Base-by-base conservation (phyloP, 139 green algal species). In the Pleodorina starrii region DNA sequence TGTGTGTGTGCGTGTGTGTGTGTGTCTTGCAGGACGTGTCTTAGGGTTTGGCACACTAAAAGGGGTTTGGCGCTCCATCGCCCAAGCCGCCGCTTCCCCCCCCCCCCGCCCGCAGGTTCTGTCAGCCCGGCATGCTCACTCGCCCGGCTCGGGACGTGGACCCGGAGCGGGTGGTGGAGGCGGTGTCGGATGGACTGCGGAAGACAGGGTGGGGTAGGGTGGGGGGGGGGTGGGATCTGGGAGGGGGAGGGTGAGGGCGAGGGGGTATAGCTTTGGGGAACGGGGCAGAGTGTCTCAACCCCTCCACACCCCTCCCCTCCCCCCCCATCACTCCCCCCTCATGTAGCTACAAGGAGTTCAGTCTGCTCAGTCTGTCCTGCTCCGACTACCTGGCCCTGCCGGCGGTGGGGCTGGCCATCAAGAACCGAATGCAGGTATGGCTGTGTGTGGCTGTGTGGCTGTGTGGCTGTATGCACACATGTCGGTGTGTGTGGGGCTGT, bases 51-150 rank as follows among this genome's bases (percentile, higher is more conserved):
- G n/a, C n/a, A n/a, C n/a, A n/a, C n/a, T n/a, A n/a, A n/a, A n/a
- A n/a, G n/a, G n/a, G n/a, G n/a, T n/a, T n/a, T n/a, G n/a, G n/a
- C n/a, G n/a, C n/a, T n/a, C n/a, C n/a, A n/a, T n/a, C n/a, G n/a
- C n/a, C n/a, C n/a, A n/a, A n/a, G n/a, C n/a, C n/a, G n/a, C n/a
- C n/a, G n/a, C n/a, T n/a, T n/a, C n/a, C n/a, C n/a, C n/a, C n/a
- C n/a, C n/a, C n/a, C n/a, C n/a, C n/a, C n/a, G n/a, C n/a, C n/a
- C n/a, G 5, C 76, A 84, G 95, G 32, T 97, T 97, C 92, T 97
- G 95, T 92, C 95, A 97, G 90, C 95, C 95, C 12, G 95, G 95
- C 59, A 97, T 97, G 95, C 91, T 97, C 35, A 97, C 95, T 3
- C 92, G 95, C 9, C 95, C 95, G 1, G 95, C 95, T 0, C 91